These are phyloP conservation scores for Lophiostoma macrostomum DNA, from an alignment of 495 filamentous ascomycete genomes.

Conservation along the genomic window DNA sequence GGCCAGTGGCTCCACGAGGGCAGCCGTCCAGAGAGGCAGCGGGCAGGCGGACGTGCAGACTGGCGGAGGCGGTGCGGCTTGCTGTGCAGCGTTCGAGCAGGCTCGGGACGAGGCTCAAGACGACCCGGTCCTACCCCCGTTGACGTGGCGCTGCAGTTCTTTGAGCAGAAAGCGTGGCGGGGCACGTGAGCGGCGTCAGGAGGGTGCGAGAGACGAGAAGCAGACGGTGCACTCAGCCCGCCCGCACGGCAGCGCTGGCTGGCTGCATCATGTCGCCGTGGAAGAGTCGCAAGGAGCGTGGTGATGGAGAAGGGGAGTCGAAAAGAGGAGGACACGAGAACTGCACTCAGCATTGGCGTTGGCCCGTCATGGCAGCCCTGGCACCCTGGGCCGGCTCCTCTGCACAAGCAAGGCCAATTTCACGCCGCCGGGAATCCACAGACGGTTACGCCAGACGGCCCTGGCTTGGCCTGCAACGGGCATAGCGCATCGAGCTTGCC, in stretches of 20 bases:
- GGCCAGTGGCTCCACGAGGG: neutral
- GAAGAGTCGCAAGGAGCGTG: neutral
- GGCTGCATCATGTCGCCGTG: constrained; percentile 13
- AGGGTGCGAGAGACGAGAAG: neutral
- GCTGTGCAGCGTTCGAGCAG: neutral
- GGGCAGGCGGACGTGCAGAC: too few species aligned
- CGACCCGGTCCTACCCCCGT: constrained; percentile 9
- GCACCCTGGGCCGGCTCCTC: constrained; percentile 15
- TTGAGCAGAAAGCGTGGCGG: constrained; percentile 1
- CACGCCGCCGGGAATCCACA: constrained; percentile 31
- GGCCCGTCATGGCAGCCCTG: constrained; percentile 9
- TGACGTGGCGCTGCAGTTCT: constrained; percentile 26
- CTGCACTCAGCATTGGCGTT: constrained; percentile 1
- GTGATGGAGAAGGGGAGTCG: constrained; percentile 16
- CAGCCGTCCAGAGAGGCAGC: too few species aligned
- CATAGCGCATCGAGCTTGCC: constrained; percentile 3
- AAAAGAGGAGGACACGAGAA: constrained; percentile 26
- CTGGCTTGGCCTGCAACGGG: constrained; percentile 4
- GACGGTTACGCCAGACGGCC: constrained; percentile 23
- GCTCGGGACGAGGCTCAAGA: neutral
- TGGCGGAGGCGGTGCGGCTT: too few species aligned
- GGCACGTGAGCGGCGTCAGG: constrained; percentile 16
- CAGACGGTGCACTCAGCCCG: constrained; percentile 5
- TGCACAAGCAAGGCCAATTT: constrained; percentile 29
- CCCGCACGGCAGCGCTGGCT: neutral